Percentiles rank a stretch among this genome's conserved stretches.
Evolutionary conservation across 768 basidiomycete genomes (phyloP).

Genomic region (Rhodotorula toruloides): DNA sequence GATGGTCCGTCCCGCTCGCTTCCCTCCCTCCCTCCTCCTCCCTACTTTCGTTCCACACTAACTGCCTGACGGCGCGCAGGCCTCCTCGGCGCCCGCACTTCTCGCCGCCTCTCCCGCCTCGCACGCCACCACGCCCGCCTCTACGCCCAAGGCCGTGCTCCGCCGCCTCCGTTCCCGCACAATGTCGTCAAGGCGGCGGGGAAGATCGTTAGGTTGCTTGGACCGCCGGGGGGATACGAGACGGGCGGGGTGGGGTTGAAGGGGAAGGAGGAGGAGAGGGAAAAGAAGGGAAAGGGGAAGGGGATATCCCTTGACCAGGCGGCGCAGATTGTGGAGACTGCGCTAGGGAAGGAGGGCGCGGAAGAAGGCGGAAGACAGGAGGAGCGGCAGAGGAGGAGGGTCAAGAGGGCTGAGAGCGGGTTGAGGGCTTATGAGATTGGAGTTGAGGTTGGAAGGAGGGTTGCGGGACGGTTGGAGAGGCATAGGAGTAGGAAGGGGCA

Average conservation of each 20-base stretch:
- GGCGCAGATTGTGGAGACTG: background rate
- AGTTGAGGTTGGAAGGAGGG: background rate
- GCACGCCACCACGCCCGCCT: conserved; percentile 1
- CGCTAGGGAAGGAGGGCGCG: background rate
- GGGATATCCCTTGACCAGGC: background rate
- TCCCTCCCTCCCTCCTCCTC: too few relatives aligned
- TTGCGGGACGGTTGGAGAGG: conserved; percentile 1
- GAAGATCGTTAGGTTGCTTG: conserved; percentile 19
- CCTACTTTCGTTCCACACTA: background rate
- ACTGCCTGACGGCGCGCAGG: background rate
- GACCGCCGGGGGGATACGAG: conserved; percentile 23
- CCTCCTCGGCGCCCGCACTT: conserved; percentile 9
- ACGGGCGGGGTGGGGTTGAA: too few relatives aligned
- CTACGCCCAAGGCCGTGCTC: conserved; percentile 10
- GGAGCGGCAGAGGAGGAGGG: background rate
- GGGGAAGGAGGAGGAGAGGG: too few relatives aligned
- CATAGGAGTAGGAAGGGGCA: background rate
- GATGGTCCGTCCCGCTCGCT: conserved; percentile 19
- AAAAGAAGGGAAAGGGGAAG: too few relatives aligned
- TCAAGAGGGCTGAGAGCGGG: conserved; percentile 4
- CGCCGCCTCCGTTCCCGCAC: conserved; percentile 24
- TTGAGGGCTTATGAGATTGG: conserved; percentile 1
- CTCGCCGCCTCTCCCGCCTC: background rate
- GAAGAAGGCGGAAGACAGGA: background rate
- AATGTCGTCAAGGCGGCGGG: background rate